phyloP scores from a whole-genome alignment of 2,329 filamentous ascomycete genomes.

The Pestalotiopsis sp. region DNA sequence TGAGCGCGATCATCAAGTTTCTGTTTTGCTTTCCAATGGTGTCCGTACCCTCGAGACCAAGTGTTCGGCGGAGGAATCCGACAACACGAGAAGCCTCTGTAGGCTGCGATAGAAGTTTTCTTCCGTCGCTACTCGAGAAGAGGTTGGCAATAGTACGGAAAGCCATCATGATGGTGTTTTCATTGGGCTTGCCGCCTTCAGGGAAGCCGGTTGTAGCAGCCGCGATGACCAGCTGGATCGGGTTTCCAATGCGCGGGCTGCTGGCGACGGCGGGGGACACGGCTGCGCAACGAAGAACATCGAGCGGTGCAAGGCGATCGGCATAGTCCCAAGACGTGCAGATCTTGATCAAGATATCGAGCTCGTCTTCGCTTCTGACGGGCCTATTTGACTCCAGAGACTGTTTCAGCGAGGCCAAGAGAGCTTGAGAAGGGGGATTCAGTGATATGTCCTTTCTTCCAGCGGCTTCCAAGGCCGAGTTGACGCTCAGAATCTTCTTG shows the following conservation, averaged over 20 bases:
- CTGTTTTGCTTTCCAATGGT: conserved; percentile 63
- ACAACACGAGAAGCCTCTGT: conserved; percentile 60
- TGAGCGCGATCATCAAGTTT: conserved; percentile 79
- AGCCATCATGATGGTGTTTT: conserved; percentile 87
- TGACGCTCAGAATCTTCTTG: conserved; percentile 76
- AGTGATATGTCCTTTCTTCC: conserved; percentile 74
- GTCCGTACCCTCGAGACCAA: conserved; percentile 48
- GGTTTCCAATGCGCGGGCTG: conserved; percentile 52
- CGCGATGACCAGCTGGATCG: conserved; percentile 56
- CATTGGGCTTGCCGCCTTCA: conserved; percentile 59
- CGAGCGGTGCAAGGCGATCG: conserved; percentile 80
- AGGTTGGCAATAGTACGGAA: conserved; percentile 81
- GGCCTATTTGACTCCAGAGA: conserved; percentile 62
- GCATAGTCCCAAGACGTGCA: conserved; percentile 77
- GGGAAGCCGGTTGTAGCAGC: conserved; percentile 44
- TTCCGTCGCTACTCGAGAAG: conserved; percentile 74
- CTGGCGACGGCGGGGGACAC: conserved; percentile 67
- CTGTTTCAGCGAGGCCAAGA: conserved; percentile 60
- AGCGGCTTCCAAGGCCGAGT: conserved; percentile 68
- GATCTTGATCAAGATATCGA: conserved; percentile 70
- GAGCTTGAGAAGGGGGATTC: conserved; percentile 68
- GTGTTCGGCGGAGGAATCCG: conserved; percentile 61
- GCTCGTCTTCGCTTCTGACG: conserved; percentile 48
- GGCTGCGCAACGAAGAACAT: conserved; percentile 82
- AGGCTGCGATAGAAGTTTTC: conserved; percentile 58